Conservation (phyloP, 228 moss, liverwort and hornwort genomes). For the Sphagnum fallax region DNA sequence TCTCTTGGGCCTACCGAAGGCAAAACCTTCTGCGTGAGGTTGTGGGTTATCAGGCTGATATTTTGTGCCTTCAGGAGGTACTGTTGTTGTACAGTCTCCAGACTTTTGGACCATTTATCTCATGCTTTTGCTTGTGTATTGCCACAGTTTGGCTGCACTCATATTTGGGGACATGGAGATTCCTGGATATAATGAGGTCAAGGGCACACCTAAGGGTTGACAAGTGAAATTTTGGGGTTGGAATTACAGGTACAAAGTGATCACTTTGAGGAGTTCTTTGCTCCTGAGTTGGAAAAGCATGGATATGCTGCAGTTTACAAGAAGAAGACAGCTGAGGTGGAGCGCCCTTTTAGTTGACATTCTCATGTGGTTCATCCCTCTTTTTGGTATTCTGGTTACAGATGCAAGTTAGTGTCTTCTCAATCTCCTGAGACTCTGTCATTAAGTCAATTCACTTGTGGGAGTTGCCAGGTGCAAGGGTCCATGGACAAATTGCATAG, state of each 20-base stretch:
- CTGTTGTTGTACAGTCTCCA: background rate
- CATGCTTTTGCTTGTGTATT: background rate
- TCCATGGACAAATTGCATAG: background rate
- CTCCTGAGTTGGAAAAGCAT: constrained; percentile 97
- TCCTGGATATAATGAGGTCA: background rate
- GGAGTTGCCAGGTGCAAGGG: too few species aligned
- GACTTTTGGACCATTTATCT: background rate
- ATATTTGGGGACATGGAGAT: background rate
- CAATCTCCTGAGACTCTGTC: background rate
- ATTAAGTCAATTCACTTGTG: background rate
- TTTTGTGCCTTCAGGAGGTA: constrained; percentile 95
- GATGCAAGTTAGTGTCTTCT: background rate
- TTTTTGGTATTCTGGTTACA: background rate
- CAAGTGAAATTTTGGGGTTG: constrained; percentile 4
- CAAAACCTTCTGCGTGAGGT: constrained; percentile 86
- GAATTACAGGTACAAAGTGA: constrained; percentile 92
- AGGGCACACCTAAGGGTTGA: background rate
- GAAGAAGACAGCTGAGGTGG: constrained; percentile 94
- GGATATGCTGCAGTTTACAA: constrained; percentile 97
- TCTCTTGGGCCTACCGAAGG: constrained; percentile 94
- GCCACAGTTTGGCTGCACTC: background rate
- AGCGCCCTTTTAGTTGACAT: background rate
- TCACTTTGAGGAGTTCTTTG: constrained; percentile 95
- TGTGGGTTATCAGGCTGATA: constrained; percentile 80
- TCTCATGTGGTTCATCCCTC: background rate